Evolutionary conservation across 73 alveolate genomes (phyloP), one percentile per base, ranked within the genome.

Genomic region (Paramecium biaurelia): DNA sequence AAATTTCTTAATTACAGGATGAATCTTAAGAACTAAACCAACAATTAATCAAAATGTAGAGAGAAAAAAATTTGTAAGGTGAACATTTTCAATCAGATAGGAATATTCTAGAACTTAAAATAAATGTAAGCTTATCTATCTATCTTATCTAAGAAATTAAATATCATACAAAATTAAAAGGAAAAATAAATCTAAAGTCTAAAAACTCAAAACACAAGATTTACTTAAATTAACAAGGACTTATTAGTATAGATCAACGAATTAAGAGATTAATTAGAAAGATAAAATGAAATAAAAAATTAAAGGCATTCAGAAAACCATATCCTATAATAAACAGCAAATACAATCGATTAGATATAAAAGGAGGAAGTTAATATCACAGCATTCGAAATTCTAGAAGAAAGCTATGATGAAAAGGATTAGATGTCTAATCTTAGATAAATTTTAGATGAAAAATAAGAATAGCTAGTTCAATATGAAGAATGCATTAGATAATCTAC

Each of bases 381-480:
- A 20, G 89, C 89, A 18, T 76, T 76, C 41, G 89, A 76, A n/a
- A 23, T 70, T 3, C 15, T 9, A n/a, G 85, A 32, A 32, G 85
- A 70, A 72, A 63, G 84, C 26, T 63, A 63, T n/a, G 30, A 53
- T 20, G 63, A 72, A 72, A 30, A 72, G 15, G 35, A 72, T 72
- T 35, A 72, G n/a, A 34, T 15, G 30, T 18, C 41, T 12, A 14
- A 72, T 34, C 14, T 41, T 1, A 23, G 42, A 18, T 20, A 76
- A 26, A 37, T 37, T 37, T 79, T 79, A 63, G 74, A 79, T 41
- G 74, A 79, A 47, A 79, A 79, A 79, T 26, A n/a, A 23, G 45
- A 79, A 41, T 30, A 23, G 26, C 45, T 79, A 7, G 12, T 30
- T 20, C 8, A 79, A 79, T 43, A 43, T 79, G 90, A 79, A 45